phyloP scores from a whole-genome alignment of 495 filamentous ascomycete genomes.

The Friedmanniomyces simplex region DNA sequence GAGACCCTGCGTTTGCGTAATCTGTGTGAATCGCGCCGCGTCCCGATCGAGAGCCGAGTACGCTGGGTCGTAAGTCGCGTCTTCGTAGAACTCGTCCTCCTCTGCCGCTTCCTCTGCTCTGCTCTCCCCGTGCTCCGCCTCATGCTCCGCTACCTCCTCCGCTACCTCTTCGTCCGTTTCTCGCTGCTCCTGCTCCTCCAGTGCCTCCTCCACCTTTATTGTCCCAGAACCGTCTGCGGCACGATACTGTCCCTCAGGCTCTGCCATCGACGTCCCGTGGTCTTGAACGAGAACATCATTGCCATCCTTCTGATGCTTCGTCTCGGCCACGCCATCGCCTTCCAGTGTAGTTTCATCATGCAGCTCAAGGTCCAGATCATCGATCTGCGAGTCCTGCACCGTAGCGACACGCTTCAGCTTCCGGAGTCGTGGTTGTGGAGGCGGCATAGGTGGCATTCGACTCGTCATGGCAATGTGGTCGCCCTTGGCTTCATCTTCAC shows the following conservation, averaged over 20 bases:
- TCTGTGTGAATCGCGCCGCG: constrained; percentile 7
- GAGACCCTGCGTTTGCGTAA: constrained; percentile 8
- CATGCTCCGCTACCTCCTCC: too few species aligned
- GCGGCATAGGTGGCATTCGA: background rate
- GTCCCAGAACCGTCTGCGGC: too few species aligned
- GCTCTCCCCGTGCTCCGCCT: too few species aligned
- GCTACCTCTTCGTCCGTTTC: too few species aligned
- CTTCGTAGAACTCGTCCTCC: background rate
- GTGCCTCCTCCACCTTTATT: too few species aligned
- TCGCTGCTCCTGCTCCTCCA: too few species aligned
- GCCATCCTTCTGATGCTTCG: too few species aligned
- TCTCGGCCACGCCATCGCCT: too few species aligned
- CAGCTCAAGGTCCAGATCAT: background rate
- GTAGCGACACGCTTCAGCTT: constrained; percentile 4
- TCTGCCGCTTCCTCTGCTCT: background rate
- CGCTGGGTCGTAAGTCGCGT: constrained; percentile 14
- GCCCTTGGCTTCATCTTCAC: background rate
- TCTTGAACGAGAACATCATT: too few species aligned
- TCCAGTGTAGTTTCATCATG: too few species aligned
- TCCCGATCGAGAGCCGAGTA: constrained; percentile 16
- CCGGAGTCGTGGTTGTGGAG: background rate
- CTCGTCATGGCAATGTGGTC: background rate
- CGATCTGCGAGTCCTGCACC: constrained; percentile 9
- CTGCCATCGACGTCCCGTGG: too few species aligned
- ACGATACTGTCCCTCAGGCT: too few species aligned